Percentiles rank a stretch among this genome's conserved stretches.
Evolutionary conservation across 2,329 filamentous ascomycete species (phyloP).

Genomic region (Alternaria gaisen): DNA sequence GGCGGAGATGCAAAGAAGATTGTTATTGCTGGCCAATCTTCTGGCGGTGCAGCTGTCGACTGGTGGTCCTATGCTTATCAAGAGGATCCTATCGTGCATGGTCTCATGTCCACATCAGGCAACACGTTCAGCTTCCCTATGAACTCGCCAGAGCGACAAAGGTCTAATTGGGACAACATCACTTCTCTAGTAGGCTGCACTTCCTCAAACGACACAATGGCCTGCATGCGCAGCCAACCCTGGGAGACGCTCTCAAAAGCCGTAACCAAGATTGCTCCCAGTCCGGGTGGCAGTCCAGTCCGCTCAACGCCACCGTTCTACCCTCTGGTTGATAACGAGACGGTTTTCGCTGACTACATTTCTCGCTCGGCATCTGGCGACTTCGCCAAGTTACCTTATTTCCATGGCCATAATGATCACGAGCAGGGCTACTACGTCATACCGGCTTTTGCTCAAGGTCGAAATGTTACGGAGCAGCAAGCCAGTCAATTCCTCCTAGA

Average conservation of each 20-base stretch:
- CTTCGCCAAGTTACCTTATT: slow-evolving; percentile 27
- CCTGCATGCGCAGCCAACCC: slow-evolving; percentile 30
- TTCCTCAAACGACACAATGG: slow-evolving; percentile 13
- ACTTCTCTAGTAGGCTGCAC: slow-evolving; percentile 26
- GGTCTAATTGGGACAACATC: slow-evolving; percentile 27
- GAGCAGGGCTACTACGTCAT: slow-evolving; percentile 34
- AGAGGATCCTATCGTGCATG: slow-evolving; percentile 58
- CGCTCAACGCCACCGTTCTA: slow-evolving; percentile 28
- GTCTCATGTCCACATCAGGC: slow-evolving; percentile 53
- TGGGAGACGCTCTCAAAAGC: slow-evolving; percentile 19
- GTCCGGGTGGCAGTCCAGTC: slow-evolving; percentile 28
- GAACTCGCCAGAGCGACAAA: slow-evolving; percentile 24
- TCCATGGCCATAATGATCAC: slow-evolving; percentile 31
- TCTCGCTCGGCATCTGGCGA: slow-evolving; percentile 17
- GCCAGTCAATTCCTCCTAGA: slow-evolving; percentile 22
- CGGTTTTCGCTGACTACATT: slow-evolving; percentile 32
- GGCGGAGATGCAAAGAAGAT: slow-evolving; percentile 58
- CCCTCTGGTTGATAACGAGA: slow-evolving; percentile 28
- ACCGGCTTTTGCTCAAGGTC: slow-evolving; percentile 26
- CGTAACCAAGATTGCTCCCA: slow-evolving; percentile 21
- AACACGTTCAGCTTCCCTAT: slow-evolving; percentile 29
- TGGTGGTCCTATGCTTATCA: slow-evolving; percentile 57
- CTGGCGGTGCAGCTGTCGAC: slow-evolving; percentile 45
- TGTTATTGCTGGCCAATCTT: slow-evolving; percentile 60
- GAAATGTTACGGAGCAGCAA: slow-evolving; percentile 27